Evolutionary conservation across 1,139 yeast genomes (phyloP), one percentile per base, ranked within the genome.

Genomic region (Diutina ranongensis): DNA sequence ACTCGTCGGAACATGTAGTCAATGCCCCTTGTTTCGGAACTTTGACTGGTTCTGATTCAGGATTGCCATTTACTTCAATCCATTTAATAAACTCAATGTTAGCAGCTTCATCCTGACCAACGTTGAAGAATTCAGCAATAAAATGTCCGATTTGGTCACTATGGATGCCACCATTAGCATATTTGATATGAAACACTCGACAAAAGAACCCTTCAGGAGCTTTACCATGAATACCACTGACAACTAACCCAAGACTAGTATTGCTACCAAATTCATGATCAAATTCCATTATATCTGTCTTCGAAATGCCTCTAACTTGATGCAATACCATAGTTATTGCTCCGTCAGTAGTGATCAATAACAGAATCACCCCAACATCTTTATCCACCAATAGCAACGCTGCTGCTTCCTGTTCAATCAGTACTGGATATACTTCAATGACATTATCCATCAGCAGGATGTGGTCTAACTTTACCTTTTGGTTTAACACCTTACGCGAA

Each of bases 121-220:
- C 21, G 15, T 10, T n/a, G 18, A 38, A 38, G 13, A 38, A 38
- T 1, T 15, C 32, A 7, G 32, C 31, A 16, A 22, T 15, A 16
- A 38, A 38, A 15, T 25, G 32, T 13, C 42, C 42, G 15, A 38
- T 25, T 25, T 38, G 42, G 8, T 22, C 42, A 25, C 42, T 38
- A 8, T 25, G 42, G 9, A 38, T 38, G 10, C 42, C 42, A 9
- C 42, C 42, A 7, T 38, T 38, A 4, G 42, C 42, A 20, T 38
- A 25, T 10, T 8, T 13, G 18, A 38, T 7, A 15, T 38, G 31
- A 22, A 38, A 25, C 13, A 38, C 42, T 13, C 21, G 18, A 3
- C 32, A 38, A 25, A 38, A 38, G 33, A 38, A 38, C 20, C 33
- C 42, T 15, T 15, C 19, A 5, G 42, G 42, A 7, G 19, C 42